Percentiles rank a stretch among this genome's conserved stretches.
Conservation (phyloP, 306 rosid species). For the Acacia confusa region DNA sequence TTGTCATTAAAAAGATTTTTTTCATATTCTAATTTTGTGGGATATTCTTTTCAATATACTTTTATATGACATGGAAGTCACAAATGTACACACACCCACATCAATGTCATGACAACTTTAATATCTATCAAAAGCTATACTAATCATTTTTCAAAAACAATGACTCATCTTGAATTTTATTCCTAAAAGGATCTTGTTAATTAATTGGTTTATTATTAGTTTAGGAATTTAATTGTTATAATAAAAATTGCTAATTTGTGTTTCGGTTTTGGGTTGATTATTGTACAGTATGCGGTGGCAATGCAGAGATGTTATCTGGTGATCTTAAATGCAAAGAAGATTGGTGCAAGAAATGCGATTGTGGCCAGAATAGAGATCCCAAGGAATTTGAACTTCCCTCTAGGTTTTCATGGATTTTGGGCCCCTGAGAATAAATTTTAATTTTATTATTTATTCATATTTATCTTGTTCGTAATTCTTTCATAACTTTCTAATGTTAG, state of each 20-base stretch:
- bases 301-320: slow-evolving; percentile 74
- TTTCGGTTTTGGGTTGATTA: background rate
- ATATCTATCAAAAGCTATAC: no score
- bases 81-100: no score
- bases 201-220: background rate
- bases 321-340: slow-evolving; percentile 54
- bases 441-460: background rate
- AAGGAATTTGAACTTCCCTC: slow-evolving; percentile 72
- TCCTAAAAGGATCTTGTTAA: no score
- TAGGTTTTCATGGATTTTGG: slow-evolving; percentile 92
- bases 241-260: background rate
- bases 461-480: background rate
- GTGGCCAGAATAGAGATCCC: slow-evolving; percentile 84
- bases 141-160: no score
- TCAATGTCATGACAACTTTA: no score
- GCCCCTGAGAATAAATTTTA: slow-evolving; percentile 37
- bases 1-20: no score
- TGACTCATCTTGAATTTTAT: no score
- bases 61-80: no score
- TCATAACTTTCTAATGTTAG: background rate
- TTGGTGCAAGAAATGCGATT: slow-evolving; percentile 69
- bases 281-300: slow-evolving; percentile 79
- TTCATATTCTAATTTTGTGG: no score
- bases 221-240: background rate
- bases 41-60: no score